These are phyloP conservation scores for Aspergillus ochraceoroseus DNA, from an alignment of 2,329 filamentous ascomycete genomes.

Conservation along the genomic window DNA sequence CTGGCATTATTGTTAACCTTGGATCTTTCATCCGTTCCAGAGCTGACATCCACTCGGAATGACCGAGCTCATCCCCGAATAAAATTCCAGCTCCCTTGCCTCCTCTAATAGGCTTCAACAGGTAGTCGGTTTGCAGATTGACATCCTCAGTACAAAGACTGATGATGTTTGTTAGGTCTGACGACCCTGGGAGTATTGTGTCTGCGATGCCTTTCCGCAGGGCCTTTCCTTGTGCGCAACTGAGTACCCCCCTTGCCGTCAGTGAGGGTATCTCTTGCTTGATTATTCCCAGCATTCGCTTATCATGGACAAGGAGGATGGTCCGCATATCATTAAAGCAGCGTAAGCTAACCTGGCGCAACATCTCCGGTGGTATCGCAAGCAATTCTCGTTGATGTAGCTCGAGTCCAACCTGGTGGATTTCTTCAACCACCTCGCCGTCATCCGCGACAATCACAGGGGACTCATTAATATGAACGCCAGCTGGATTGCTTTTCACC, in stretches of 20 bases:
- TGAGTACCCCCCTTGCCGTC: slow-evolving; percentile 19
- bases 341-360: slow-evolving; percentile 24
- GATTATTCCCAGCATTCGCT: slow-evolving; percentile 34
- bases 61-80: slow-evolving; percentile 21
- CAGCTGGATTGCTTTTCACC: no score
- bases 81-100: slow-evolving; percentile 26
- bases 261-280: slow-evolving; percentile 23
- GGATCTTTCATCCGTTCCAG: slow-evolving; percentile 18
- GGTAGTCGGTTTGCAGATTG: slow-evolving; percentile 9
- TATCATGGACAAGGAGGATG: slow-evolving; percentile 32
- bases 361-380: slow-evolving; percentile 21
- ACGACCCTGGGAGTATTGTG: slow-evolving; percentile 27
- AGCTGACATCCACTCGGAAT: slow-evolving; percentile 21
- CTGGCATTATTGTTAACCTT: slow-evolving; percentile 1
- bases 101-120: slow-evolving; percentile 25
- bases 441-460: no score
- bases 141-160: slow-evolving; percentile 8
- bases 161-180: no score
- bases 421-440: slow-evolving; percentile 21
- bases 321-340: slow-evolving; percentile 35
- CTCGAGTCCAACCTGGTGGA: slow-evolving; percentile 29
- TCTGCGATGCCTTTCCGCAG: slow-evolving; percentile 22
- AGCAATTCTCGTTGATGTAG: slow-evolving; percentile 31
- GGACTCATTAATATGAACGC: no score
- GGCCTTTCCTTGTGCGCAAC: slow-evolving; percentile 12